A percentile compares a stretch with the other conserved stretches of the same genome.
These are phyloP conservation scores for Diaporthe vaccinii DNA, from an alignment of 2,329 filamentous ascomycete genomes.

Conservation along the genomic window DNA sequence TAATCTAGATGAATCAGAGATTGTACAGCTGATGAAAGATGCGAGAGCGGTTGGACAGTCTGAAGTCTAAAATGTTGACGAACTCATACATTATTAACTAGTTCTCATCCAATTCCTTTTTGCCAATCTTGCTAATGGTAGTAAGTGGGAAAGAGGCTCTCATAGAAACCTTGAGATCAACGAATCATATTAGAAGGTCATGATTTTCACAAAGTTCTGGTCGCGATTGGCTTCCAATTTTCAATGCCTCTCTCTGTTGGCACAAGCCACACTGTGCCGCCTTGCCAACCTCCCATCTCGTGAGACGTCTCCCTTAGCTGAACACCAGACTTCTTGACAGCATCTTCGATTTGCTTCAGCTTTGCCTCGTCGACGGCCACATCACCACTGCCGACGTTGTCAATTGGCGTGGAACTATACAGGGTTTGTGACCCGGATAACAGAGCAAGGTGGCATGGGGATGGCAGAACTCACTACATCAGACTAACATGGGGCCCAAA, in stretches of 20 bases:
- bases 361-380: constrained; percentile 45
- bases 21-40: neutral
- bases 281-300: constrained; percentile 45
- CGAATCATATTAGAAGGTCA: too few relatives aligned
- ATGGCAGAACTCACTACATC: constrained; percentile 48
- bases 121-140: too few relatives aligned
- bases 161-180: too few relatives aligned
- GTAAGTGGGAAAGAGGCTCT: too few relatives aligned
- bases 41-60: neutral
- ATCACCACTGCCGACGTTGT: constrained; percentile 44
- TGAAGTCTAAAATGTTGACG: neutral
- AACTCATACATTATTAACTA: too few relatives aligned
- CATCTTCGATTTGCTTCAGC: constrained; percentile 43
- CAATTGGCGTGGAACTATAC: neutral
- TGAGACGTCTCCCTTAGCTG: constrained; percentile 30
- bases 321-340: constrained; percentile 45
- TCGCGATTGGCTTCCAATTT: constrained; percentile 51
- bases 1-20: neutral
- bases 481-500: constrained; percentile 52
- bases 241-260: constrained; percentile 47
- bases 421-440: too few relatives aligned
- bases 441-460: neutral
- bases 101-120: too few relatives aligned
- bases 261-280: constrained; percentile 50
- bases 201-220: constrained; percentile 44